Conservation (phyloP, 2,329 filamentous ascomycete genomes). For the Calonectria fujianensis region DNA sequence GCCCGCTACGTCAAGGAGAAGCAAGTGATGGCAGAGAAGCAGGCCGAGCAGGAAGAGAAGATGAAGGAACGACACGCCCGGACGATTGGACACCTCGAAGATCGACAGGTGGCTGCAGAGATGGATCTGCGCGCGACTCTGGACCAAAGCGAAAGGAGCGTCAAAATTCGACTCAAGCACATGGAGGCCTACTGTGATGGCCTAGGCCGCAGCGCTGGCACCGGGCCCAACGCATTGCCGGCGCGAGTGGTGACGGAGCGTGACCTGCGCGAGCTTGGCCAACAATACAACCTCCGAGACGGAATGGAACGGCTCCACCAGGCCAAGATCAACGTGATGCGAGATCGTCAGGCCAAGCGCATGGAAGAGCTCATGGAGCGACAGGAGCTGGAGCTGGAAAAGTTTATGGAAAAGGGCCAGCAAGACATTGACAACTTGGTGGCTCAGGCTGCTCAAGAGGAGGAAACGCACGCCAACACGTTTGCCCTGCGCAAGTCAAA, state of each 20-base stretch:
- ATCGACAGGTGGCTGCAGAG: conserved; percentile 77
- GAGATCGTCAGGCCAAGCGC: conserved; percentile 77
- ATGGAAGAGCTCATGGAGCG: conserved; percentile 75
- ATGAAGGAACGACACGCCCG: conserved; percentile 74
- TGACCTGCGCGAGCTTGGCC: conserved; percentile 74
- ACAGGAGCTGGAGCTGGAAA: conserved; percentile 71
- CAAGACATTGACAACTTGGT: conserved; percentile 70
- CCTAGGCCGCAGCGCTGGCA: conserved; percentile 64
- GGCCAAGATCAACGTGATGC: conserved; percentile 78
- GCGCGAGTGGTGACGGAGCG: conserved; percentile 74
- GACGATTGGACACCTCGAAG: conserved; percentile 74
- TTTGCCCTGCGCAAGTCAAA: conserved; percentile 68
- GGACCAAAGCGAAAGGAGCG: conserved; percentile 74
- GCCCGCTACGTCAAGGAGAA: conserved; percentile 70
- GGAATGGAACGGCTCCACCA: conserved; percentile 76
- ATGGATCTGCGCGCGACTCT: conserved; percentile 74
- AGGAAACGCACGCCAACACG: conserved; percentile 66
- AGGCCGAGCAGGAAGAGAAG: conserved; percentile 68
- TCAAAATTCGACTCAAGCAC: conserved; percentile 75
- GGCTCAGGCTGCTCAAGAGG: conserved; percentile 68
- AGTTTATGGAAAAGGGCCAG: conserved; percentile 66
- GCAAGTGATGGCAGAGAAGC: conserved; percentile 66
- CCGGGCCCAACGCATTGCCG: conserved; percentile 61
- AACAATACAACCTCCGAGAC: conserved; percentile 77
- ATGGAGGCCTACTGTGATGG: conserved; percentile 81